A percentile compares a stretch with the other conserved stretches of the same genome.
phyloP scores from a whole-genome alignment of 208 protist genomes.

The Leishmania arabica region DNA sequence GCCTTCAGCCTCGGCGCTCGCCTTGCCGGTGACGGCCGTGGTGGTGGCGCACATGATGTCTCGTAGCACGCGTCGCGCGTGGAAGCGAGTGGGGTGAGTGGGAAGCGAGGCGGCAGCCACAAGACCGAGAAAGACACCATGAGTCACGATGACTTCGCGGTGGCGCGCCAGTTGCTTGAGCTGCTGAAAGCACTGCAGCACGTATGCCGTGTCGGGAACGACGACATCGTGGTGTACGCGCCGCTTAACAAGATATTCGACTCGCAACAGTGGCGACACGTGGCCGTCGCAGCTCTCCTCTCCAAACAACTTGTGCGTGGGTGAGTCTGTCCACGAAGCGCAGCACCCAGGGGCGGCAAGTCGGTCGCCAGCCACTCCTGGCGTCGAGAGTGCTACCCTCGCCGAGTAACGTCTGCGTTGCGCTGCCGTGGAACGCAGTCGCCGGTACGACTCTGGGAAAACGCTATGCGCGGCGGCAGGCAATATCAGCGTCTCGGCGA shows the following conservation, averaged over 20 bases:
- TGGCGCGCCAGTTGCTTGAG: slow-evolving; percentile 65
- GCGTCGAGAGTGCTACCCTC: neutral
- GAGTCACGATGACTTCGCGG: slow-evolving; percentile 76
- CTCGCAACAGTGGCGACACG: slow-evolving; percentile 24
- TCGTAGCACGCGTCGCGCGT: slow-evolving; percentile 60
- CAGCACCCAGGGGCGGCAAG: neutral
- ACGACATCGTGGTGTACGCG: slow-evolving; percentile 67
- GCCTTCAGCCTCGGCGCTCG: neutral
- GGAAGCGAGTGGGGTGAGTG: slow-evolving; percentile 55
- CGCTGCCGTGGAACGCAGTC: neutral
- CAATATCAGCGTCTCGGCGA: slow-evolving; percentile 60
- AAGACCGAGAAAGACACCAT: slow-evolving; percentile 72
- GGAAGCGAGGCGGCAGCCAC: slow-evolving; percentile 27
- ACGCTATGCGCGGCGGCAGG: slow-evolving; percentile 60
- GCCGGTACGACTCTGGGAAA: slow-evolving; percentile 38
- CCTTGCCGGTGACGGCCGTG: slow-evolving; percentile 14
- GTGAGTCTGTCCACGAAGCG: slow-evolving; percentile 34
- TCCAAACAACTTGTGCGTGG: slow-evolving; percentile 27
- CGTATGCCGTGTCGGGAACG: slow-evolving; percentile 65
- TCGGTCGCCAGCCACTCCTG: neutral
- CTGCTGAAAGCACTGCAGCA: slow-evolving; percentile 58
- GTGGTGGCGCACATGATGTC: slow-evolving; percentile 62
- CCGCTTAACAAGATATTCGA: slow-evolving; percentile 47
- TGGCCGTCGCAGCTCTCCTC: neutral
- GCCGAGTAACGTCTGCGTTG: neutral